phyloP scores from a whole-genome alignment of 2,329 filamentous ascomycete species.

The Coniella vitis region DNA sequence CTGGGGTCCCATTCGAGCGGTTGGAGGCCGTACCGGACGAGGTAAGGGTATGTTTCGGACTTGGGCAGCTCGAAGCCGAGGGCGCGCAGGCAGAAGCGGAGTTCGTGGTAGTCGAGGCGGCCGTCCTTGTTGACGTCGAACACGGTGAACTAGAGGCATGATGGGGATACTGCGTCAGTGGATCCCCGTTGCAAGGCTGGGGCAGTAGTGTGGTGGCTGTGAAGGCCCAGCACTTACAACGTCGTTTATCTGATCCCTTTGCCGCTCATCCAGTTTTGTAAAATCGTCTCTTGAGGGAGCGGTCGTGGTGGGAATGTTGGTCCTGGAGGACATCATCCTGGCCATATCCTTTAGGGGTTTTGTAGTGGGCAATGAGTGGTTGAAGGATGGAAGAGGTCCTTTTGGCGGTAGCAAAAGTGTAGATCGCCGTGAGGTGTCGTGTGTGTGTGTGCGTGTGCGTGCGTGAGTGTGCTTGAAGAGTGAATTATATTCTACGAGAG shows the following conservation, averaged over 20 bases:
- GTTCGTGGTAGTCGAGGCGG: conserved; percentile 94
- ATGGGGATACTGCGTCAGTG: no score
- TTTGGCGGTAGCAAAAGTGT: no score
- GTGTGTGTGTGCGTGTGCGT: no score
- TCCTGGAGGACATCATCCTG: conserved; percentile 16
- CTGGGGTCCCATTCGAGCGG: conserved; percentile 51
- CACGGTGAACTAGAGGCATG: conserved; percentile 63
- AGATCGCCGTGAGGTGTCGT: no score
- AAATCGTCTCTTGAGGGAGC: conserved; percentile 28
- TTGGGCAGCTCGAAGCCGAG: conserved; percentile 90
- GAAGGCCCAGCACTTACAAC: no score
- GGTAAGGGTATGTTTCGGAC: conserved; percentile 70
- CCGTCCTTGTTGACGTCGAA: conserved; percentile 96
- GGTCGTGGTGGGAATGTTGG: conserved; percentile 12
- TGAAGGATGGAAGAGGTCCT: no score
- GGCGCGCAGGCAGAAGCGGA: conserved; percentile 92
- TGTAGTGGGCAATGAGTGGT: no score
- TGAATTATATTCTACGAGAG: background rate
- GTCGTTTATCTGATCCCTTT: conserved; percentile 88
- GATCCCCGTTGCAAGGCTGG: background rate
- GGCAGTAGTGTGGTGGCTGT: no score
- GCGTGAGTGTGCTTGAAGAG: no score
- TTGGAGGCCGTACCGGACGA: conserved; percentile 74
- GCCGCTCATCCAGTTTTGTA: conserved; percentile 66
- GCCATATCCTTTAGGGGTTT: no score